Conservation (phyloP, 495 filamentous ascomycete genomes). For the Penicillium psychrofluorescens region DNA sequence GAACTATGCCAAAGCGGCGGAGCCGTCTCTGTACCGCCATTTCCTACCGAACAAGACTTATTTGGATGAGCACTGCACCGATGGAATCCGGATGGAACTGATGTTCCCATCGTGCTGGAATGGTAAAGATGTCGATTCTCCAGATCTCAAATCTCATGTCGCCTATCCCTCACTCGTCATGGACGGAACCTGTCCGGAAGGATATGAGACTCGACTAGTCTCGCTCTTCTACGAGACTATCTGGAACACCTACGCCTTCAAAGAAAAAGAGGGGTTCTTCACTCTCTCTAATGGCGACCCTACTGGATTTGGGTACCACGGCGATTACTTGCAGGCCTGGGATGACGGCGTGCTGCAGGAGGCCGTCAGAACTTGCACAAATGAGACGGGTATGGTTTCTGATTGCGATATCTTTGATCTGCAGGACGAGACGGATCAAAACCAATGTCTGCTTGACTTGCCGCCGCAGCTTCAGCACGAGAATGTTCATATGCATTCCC, state of each 20-base stretch:
- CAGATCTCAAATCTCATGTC: conserved; percentile 64
- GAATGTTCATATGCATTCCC: conserved; percentile 20
- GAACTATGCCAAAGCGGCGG: conserved; percentile 54
- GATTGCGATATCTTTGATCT: conserved; percentile 56
- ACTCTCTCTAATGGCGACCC: conserved; percentile 79
- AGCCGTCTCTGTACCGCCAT: conserved; percentile 72
- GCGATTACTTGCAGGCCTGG: conserved; percentile 83
- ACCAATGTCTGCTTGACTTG: conserved; percentile 38
- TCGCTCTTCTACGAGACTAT: conserved; percentile 85
- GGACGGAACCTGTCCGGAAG: conserved; percentile 67
- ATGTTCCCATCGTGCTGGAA: conserved; percentile 95
- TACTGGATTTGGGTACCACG: conserved; percentile 76
- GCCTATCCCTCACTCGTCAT: conserved; percentile 71
- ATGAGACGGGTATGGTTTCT: conserved; percentile 41
- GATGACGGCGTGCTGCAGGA: conserved; percentile 40
- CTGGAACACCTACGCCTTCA: conserved; percentile 68
- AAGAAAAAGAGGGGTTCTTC: conserved; percentile 60
- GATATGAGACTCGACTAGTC: conserved; percentile 60
- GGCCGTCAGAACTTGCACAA: conserved; percentile 43
- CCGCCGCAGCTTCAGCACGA: conserved; percentile 36
- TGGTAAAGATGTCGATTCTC: conserved; percentile 54
- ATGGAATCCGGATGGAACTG: conserved; percentile 75
- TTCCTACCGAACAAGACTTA: conserved; percentile 71
- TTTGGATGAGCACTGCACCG: conserved; percentile 64
- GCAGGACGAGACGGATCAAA: conserved; percentile 32